Conservation (phyloP, 2,329 filamentous ascomycete species). For the Aspergillus carbonarius region DNA sequence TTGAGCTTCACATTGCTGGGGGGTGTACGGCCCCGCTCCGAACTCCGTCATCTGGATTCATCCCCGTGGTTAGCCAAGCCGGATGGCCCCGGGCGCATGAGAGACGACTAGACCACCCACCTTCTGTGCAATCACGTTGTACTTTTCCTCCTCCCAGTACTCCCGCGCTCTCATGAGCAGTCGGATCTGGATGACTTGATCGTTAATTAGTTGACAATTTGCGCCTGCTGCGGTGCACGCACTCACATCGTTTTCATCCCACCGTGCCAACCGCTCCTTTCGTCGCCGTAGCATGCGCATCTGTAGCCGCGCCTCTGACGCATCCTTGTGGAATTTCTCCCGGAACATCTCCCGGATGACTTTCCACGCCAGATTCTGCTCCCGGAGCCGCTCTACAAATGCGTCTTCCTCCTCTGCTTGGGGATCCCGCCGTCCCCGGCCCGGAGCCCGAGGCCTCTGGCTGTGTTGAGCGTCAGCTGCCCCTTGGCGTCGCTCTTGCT, state of each 20-base stretch:
- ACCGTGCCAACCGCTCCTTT: slow-evolving; percentile 35
- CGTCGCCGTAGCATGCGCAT: slow-evolving; percentile 43
- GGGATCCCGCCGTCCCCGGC: slow-evolving; percentile 36
- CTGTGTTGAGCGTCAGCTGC: slow-evolving; percentile 26
- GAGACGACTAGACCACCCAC: slow-evolving; percentile 20
- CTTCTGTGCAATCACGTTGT: slow-evolving; percentile 40
- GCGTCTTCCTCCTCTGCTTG: slow-evolving; percentile 42
- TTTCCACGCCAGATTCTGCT: slow-evolving; percentile 41
- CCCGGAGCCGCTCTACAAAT: slow-evolving; percentile 38
- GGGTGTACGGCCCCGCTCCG: slow-evolving; percentile 34
- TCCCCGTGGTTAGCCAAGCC: neutral
- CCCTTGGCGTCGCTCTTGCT: slow-evolving; percentile 35
- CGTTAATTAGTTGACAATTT: slow-evolving; percentile 12
- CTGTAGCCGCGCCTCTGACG: slow-evolving; percentile 41
- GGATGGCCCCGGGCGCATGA: neutral
- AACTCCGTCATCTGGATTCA: slow-evolving; percentile 34
- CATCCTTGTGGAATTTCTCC: slow-evolving; percentile 38
- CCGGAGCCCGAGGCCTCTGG: slow-evolving; percentile 31
- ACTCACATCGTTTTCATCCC: slow-evolving; percentile 48
- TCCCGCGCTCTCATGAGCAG: slow-evolving; percentile 38
- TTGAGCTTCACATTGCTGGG: slow-evolving; percentile 39
- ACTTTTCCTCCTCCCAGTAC: slow-evolving; percentile 41
- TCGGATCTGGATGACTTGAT: slow-evolving; percentile 29
- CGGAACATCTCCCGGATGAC: slow-evolving; percentile 38
- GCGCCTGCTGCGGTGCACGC: slow-evolving; percentile 28